These are phyloP conservation scores for Oxyria digyna DNA, from an alignment of 148 eudicot genomes.

Conservation along the genomic window DNA sequence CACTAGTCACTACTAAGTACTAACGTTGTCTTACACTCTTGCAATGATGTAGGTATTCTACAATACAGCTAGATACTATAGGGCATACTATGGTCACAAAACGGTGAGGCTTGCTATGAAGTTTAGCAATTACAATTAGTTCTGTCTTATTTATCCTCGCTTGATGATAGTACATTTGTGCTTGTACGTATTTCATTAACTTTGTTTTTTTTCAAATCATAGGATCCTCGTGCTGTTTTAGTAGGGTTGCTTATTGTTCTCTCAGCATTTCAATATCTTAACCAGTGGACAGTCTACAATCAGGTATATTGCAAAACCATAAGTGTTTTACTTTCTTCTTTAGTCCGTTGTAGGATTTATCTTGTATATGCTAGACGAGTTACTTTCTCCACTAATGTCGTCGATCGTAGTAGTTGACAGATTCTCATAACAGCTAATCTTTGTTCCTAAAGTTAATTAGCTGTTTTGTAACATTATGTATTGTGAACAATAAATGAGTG, in stretches of 20 bases:
- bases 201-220: conserved; percentile 16
- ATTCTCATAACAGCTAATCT: neutral
- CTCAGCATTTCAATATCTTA: conserved; percentile 85
- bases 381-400: neutral
- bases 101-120: conserved; percentile 44
- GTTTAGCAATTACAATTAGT: neutral
- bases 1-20: neutral
- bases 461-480: neutral
- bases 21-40: neutral
- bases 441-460: neutral
- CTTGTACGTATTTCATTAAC: neutral
- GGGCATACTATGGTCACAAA: conserved; percentile 87
- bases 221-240: conserved; percentile 97
- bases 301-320: conserved; percentile 46
- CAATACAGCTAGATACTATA: conserved; percentile 88
- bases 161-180: neutral
- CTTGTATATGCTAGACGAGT: neutral
- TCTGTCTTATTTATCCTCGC: conserved; percentile 5
- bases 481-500: neutral
- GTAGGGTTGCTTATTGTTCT: conserved; percentile 81
- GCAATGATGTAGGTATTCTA: conserved; percentile 53
- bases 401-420: neutral
- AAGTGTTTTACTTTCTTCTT: neutral
- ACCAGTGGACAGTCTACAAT: conserved; percentile 94
- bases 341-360: neutral